Evolutionary conservation across 345 rosid genomes (phyloP).

Genomic region (Garcia nutans): DNA sequence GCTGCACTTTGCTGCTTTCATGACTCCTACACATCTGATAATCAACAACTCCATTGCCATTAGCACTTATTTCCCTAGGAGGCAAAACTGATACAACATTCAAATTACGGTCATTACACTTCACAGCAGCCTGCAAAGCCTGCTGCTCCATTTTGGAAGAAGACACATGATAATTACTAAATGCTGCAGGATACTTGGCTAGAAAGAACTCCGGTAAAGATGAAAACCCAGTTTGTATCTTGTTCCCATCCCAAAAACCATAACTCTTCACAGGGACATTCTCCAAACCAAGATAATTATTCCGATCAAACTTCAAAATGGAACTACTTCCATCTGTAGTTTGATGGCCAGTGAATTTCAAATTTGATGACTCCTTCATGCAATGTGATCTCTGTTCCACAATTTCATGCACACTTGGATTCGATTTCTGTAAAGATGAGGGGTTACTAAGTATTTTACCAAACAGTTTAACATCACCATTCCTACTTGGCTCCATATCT

Average conservation of each 20-base stretch:
- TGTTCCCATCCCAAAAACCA: constrained; percentile 85
- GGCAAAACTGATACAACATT: constrained; percentile 37
- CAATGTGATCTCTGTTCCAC: constrained; percentile 38
- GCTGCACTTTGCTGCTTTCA: constrained; percentile 39
- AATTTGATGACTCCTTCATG: constrained; percentile 38
- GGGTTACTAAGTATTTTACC: constrained; percentile 70
- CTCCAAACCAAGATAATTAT: constrained; percentile 45
- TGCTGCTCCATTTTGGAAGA: constrained; percentile 43
- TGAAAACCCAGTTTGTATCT: constrained; percentile 68
- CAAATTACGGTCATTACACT: constrained; percentile 32
- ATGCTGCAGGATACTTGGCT: constrained; percentile 78
- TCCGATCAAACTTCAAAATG: constrained; percentile 45
- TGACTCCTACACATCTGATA: constrained; percentile 39
- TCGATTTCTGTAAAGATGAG: constrained; percentile 28
- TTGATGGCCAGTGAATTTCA: constrained; percentile 40
- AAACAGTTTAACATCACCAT: constrained; percentile 76
- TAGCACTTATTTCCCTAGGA: constrained; percentile 34
- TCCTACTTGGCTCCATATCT: constrained; percentile 48
- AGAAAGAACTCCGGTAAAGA: constrained; percentile 72
- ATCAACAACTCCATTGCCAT: constrained; percentile 42
- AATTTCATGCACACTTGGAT: constrained; percentile 27
- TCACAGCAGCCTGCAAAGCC: constrained; percentile 34
- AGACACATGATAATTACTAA: constrained; percentile 37
- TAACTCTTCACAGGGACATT: constrained; percentile 63
- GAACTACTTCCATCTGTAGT: constrained; percentile 30